Evolutionary conservation across 352 stramenopile species (phyloP), one percentile per base, ranked within the genome.

Genomic region (Globisporangium spinosum): DNA sequence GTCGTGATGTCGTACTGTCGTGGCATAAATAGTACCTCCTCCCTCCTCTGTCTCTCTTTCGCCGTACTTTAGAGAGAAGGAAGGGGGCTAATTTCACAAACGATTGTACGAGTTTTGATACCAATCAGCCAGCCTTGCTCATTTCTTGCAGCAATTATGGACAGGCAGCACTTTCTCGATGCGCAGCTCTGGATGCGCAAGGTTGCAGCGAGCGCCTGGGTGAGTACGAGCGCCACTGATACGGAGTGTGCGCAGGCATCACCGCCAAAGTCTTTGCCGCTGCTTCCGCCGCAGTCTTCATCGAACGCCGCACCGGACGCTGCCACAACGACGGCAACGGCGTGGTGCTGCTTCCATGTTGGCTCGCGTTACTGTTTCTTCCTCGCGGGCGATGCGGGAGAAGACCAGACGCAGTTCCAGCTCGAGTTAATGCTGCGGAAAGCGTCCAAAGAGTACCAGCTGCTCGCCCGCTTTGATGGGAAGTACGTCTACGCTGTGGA

Each of bases 331-430:
- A 22, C 20, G 3, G 20, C 22, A 17, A 58, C 29, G 1, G 67
- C 67, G 51, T 79, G 65, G 56, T 72, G 72, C 35, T 84, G 70
- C 62, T 82, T 84, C 65, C 68, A 84, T n/a, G 57, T 69, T 12
- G 77, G 40, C 20, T n/a, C 23, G 43, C 68, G 70, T 27, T 75
- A 75, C 23, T 84, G 75, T 64, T 72, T 80, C 55, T 84, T 82
- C 55, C 61, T 38, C 3, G 17, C 65, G 0, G 43, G 25, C 6
- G 49, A 73, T 17, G 58, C 27, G 1, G 55, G 58, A 8, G 70
- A 82, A 43, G 77, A 84, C 53, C 68, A 75, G 57, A 79, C 77
- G 8, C 65, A 82, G 40, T 38, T 82, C 17, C 40, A 65, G 54
- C 60, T 82, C 10, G 73, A 84, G 56, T 15, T 82, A 1, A 25